Conservation (phyloP, 345 rosid species). For the Populus pruinosa region DNA sequence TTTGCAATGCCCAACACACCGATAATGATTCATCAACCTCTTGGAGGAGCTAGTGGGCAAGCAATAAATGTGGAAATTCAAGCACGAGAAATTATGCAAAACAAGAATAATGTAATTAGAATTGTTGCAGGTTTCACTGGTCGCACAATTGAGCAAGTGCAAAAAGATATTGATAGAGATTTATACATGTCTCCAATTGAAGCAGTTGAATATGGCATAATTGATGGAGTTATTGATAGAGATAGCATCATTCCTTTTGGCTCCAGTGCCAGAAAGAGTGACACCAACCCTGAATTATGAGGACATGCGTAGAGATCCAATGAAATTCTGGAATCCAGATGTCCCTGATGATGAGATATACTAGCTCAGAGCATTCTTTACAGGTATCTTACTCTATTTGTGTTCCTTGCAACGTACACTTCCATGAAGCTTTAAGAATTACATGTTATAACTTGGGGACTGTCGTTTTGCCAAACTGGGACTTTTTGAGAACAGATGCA, state of each 20-base stretch:
- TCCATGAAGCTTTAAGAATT: background rate
- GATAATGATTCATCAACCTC: constrained; percentile 93
- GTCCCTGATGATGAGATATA: constrained; percentile 90
- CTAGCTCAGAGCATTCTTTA: constrained; percentile 24
- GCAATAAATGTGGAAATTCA: constrained; percentile 82
- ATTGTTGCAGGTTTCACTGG: constrained; percentile 71
- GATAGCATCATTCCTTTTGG: constrained; percentile 75
- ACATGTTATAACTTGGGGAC: background rate
- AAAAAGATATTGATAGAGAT: constrained; percentile 77
- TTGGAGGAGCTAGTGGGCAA: constrained; percentile 91
- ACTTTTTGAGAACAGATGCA: background rate
- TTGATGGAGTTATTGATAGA: constrained; percentile 89
- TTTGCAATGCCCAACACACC: constrained; percentile 93
- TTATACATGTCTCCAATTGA: constrained; percentile 92
- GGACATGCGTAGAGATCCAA: constrained; percentile 65
- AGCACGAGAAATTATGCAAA: constrained; percentile 84
- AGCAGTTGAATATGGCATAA: constrained; percentile 87
- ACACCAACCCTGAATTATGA: constrained; percentile 52
- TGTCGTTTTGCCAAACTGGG: background rate
- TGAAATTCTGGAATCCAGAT: constrained; percentile 80
- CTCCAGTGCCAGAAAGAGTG: constrained; percentile 77
- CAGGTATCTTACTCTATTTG: constrained; percentile 27
- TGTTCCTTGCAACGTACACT: background rate
- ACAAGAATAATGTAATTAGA: constrained; percentile 63
- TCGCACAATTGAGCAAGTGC: constrained; percentile 72